Evolutionary conservation across 2,329 filamentous ascomycete species (phyloP).

Genomic region (Microcyclospora pomicola): DNA sequence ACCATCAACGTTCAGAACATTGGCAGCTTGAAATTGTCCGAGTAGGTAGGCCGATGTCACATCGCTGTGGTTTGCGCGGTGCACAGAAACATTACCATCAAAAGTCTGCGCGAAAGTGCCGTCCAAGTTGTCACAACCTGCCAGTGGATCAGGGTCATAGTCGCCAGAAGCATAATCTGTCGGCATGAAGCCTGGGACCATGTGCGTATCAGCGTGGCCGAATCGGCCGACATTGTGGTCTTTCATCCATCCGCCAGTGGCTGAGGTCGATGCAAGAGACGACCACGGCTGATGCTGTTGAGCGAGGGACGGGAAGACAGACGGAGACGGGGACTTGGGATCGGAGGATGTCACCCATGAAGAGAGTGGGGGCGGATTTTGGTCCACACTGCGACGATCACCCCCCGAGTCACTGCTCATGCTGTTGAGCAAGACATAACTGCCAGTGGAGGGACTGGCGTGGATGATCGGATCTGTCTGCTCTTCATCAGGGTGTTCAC

Average conservation of each 20-base stretch:
- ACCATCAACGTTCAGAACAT: too few species aligned
- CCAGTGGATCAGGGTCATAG: too few species aligned
- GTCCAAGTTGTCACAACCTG: too few species aligned
- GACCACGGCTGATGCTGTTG: constrained; percentile 1
- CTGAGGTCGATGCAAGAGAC: constrained; percentile 1
- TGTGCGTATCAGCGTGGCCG: not conserved
- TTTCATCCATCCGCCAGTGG: constrained; percentile 4
- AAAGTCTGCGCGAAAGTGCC: too few species aligned
- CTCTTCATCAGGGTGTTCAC: too few species aligned
- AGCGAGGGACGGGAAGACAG: constrained; percentile 2
- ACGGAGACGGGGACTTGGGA: constrained; percentile 2
- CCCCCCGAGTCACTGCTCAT: constrained; percentile 1
- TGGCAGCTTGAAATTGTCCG: too few species aligned
- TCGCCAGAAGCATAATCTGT: too few species aligned
- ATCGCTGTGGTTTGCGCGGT: too few species aligned
- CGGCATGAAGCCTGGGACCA: too few species aligned
- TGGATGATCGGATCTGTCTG: not conserved
- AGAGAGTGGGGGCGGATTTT: constrained; percentile 5
- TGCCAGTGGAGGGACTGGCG: constrained; percentile 5
- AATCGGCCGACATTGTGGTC: not conserved
- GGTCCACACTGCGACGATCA: not conserved
- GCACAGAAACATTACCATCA: too few species aligned
- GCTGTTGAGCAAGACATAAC: constrained; percentile 10
- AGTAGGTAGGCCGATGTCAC: too few species aligned
- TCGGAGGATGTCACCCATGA: constrained; percentile 1